These are phyloP conservation scores for Hypoxylon rubiginosum DNA, from an alignment of 2,329 filamentous ascomycete genomes.

Conservation along the genomic window DNA sequence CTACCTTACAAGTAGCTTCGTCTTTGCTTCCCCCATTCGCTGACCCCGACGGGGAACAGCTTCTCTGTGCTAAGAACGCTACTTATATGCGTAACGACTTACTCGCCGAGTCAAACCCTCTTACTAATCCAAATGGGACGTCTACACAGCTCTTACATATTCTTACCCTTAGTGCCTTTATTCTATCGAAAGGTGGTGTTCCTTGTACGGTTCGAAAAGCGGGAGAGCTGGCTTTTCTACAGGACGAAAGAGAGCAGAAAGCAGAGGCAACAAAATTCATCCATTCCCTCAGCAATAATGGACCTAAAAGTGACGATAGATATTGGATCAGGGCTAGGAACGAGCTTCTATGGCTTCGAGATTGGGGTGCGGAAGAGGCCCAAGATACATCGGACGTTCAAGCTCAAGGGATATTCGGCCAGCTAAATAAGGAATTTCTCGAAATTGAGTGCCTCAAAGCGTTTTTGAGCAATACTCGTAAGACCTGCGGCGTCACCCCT, in stretches of 20 bases:
- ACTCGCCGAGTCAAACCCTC: slow-evolving; percentile 69
- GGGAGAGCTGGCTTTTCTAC: slow-evolving; percentile 74
- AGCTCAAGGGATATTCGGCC: slow-evolving; percentile 68
- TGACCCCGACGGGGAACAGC: slow-evolving; percentile 49
- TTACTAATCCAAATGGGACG: slow-evolving; percentile 72
- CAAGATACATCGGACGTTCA: slow-evolving; percentile 44
- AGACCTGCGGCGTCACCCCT: slow-evolving; percentile 49
- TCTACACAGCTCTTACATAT: slow-evolving; percentile 73
- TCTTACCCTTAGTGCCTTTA: slow-evolving; percentile 71
- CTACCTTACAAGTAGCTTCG: slow-evolving; percentile 63
- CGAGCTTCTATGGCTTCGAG: slow-evolving; percentile 79
- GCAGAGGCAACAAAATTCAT: slow-evolving; percentile 71
- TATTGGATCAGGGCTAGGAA: slow-evolving; percentile 73
- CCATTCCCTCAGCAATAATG: slow-evolving; percentile 62
- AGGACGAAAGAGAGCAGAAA: slow-evolving; percentile 74
- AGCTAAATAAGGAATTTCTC: slow-evolving; percentile 70
- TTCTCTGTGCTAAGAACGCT: slow-evolving; percentile 58
- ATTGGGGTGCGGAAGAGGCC: slow-evolving; percentile 72
- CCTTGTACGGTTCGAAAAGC: slow-evolving; percentile 66
- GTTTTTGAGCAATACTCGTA: slow-evolving; percentile 72
- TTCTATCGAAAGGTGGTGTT: slow-evolving; percentile 66
- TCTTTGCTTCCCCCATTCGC: slow-evolving; percentile 60
- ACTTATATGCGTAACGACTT: slow-evolving; percentile 65
- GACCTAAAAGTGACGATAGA: slow-evolving; percentile 71
- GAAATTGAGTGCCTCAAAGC: slow-evolving; percentile 80